Evolutionary conservation across 169 alveolate genomes (phyloP).

Genomic region (Toxoplasma gondii): DNA sequence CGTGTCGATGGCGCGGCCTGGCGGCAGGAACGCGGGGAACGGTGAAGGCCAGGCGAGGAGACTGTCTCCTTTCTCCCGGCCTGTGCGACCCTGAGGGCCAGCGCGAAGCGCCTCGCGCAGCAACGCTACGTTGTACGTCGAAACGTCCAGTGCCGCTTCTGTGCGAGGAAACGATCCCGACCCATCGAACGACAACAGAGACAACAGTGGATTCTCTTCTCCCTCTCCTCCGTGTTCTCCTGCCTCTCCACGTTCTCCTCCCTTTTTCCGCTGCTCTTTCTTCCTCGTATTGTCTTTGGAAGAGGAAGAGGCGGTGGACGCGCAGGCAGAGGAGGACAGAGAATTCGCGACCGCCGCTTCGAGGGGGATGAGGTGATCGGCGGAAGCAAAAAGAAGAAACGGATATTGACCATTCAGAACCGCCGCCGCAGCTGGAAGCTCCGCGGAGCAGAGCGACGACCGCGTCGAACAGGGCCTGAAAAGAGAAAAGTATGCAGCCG

Average conservation of each 20-base stretch:
- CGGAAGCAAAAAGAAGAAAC: background rate
- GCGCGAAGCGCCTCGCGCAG: background rate
- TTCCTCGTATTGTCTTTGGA: no score
- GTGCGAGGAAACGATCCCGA: background rate
- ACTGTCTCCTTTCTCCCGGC: background rate
- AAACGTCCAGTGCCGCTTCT: background rate
- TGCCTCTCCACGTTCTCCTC: background rate
- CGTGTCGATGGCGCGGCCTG: conserved; percentile 7
- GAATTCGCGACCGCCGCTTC: background rate
- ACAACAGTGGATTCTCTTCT: background rate
- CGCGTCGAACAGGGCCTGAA: background rate
- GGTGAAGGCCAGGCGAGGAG: background rate
- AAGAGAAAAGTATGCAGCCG: no score
- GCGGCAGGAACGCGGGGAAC: conserved; percentile 17
- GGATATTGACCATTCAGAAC: background rate
- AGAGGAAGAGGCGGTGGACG: background rate
- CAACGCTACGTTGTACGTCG: conserved; percentile 3
- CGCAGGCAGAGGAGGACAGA: background rate
- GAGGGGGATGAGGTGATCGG: background rate
- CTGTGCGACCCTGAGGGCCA: background rate
- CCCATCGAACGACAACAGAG: background rate
- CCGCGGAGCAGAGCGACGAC: background rate
- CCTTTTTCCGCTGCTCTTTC: no score
- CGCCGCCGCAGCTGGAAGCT: conserved; percentile 3
- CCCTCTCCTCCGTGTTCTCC: background rate